Evolutionary conservation across 2,329 filamentous ascomycete species (phyloP).

Genomic region (Colletotrichum sublineola): DNA sequence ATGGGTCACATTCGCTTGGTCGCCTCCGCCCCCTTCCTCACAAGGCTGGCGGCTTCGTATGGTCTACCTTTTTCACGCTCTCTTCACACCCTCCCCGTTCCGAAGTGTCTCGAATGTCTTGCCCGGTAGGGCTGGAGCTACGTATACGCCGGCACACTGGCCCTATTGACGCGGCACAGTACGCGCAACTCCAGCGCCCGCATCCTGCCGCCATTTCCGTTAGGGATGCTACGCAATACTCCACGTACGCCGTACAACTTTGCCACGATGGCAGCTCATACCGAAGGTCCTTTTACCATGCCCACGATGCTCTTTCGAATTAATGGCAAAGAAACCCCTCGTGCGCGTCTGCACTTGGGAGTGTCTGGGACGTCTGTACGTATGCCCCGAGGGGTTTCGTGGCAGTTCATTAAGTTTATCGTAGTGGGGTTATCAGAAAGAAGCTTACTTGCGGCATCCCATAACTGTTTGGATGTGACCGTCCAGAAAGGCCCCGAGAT

Average conservation of each 20-base stretch:
- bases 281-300: no score
- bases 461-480: no score
- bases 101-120: conserved; percentile 4
- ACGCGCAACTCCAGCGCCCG: background rate
- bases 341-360: background rate
- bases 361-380: no score
- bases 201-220: background rate
- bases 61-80: background rate
- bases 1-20: conserved; percentile 2
- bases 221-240: background rate
- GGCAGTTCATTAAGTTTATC: background rate
- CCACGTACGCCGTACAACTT: background rate
- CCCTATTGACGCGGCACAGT: background rate
- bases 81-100: background rate
- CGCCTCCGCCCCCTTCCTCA: conserved; percentile 1
- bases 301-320: background rate
- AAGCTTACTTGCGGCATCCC: background rate
- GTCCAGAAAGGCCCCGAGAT: background rate
- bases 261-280: background rate
- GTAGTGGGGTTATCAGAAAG: background rate
- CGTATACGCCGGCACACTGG: conserved; percentile 12
- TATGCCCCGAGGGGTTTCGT: background rate
- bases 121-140: conserved; percentile 35
- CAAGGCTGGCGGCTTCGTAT: background rate
- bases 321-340: background rate